Percentiles rank a stretch among this genome's conserved stretches.
phyloP scores from a whole-genome alignment of 2,329 filamentous ascomycete genomes.

The Phialophora expanda region DNA sequence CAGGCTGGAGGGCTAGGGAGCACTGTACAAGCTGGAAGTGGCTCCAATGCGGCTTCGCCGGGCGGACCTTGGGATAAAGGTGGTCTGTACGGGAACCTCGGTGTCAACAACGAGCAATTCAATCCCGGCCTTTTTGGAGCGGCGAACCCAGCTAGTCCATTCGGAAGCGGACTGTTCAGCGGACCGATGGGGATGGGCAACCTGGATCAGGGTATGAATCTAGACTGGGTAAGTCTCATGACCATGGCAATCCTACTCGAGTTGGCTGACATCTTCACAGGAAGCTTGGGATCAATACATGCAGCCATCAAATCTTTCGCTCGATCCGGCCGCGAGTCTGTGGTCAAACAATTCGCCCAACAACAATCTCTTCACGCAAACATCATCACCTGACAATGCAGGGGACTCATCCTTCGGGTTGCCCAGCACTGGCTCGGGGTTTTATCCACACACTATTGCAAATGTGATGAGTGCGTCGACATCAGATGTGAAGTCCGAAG shows the following conservation, averaged over 20 bases:
- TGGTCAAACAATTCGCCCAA: conserved; percentile 41
- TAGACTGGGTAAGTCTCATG: conserved; percentile 65
- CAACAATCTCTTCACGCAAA: conserved; percentile 34
- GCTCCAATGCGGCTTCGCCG: conserved; percentile 42
- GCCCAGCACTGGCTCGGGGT: conserved; percentile 19
- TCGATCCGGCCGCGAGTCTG: conserved; percentile 49
- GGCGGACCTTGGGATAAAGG: conserved; percentile 42
- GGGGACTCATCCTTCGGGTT: conserved; percentile 29
- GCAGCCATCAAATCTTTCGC: conserved; percentile 57
- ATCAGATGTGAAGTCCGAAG: conserved; percentile 26
- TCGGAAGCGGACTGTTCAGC: conserved; percentile 60
- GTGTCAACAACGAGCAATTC: conserved; percentile 14
- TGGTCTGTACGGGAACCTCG: conserved; percentile 11
- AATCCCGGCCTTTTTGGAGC: conserved; percentile 38
- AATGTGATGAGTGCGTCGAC: conserved; percentile 27
- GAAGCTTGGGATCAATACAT: conserved; percentile 73
- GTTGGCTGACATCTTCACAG: conserved; percentile 48
- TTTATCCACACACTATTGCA: conserved; percentile 29
- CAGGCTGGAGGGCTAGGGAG: conserved; percentile 48
- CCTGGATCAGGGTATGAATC: conserved; percentile 53
- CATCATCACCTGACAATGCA: conserved; percentile 27
- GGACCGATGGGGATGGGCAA: conserved; percentile 62
- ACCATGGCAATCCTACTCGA: background rate
- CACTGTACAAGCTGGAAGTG: conserved; percentile 35
- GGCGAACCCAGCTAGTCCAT: conserved; percentile 57